Base-by-base conservation (phyloP, 2,329 filamentous ascomycete species). In the Stromatinia cepivora region DNA sequence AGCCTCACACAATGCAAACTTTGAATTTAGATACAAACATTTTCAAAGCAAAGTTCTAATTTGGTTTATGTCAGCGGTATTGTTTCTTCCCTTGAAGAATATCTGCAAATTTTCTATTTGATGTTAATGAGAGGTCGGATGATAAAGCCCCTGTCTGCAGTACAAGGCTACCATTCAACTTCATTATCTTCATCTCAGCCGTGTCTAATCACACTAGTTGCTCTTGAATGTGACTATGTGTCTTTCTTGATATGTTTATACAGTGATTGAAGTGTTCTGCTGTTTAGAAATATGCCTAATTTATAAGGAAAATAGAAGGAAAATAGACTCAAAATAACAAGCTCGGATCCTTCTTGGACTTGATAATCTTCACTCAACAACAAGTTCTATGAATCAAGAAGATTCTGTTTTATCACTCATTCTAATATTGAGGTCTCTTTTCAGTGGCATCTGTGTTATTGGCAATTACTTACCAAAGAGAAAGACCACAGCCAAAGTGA, bases 351-450 rank as follows among this genome's bases (percentile, higher is more conserved):
- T 11, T 10, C 7, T 15, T 36, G 11, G 22, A 62, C 46, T 25
- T 13, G 2, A 25, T 17, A 11, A 17, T 50, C 9, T 8, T 25
- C 42, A 46, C 59, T 36, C 20, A 62, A 63, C 46, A 63, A 39
- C 22, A 50, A 25, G 20, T 15, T 28, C 10, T 50, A 4, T 39
- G 8, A 22, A 39, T 28, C 8, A 11, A 50, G 6, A 2, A 25
- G 7, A 20, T 20, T 28, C 0, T 8, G 0, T 42, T 17, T 59
- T 3, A 10, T 15, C 10, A 4, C 22, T 0, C 5, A 5, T 15
- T 5, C 17, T 2, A 7, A 25, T 2, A 8, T 25, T 2, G 0
- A 8, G 9, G 0, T 39, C 9, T n/a, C 13, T 17, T 34, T n/a
- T 17, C 10, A 50, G 42, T 48, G 0, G 1, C 9, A 3, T 4